Base-by-base conservation (phyloP, 1,284 basidiomycete species). In the Apiotrichum akiyoshidainum region DNA sequence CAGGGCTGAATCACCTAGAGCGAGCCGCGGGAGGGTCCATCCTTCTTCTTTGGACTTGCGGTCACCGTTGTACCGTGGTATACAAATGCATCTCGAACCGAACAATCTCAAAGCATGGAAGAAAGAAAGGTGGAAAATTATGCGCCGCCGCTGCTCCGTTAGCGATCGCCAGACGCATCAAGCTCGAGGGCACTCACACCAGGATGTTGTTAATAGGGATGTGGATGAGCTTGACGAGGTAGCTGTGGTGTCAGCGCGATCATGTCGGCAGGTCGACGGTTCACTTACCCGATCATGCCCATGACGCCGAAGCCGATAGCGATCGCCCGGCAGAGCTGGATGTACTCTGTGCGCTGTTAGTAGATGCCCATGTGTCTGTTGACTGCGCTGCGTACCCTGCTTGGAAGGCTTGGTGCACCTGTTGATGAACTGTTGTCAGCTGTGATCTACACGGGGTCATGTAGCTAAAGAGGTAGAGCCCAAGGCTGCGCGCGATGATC, bases 351-450 rank as follows among this genome's bases (percentile, higher is more conserved):
- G 16, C 11, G 58, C n/a, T 22, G 48, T 59, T 22, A 59, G 58
- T 41, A 26, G 16, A 35, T 8, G 21, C 16, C 26, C 1, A 12
- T 44, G 19, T 19, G 19, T 21, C 2, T 11, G n/a, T n/a, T 21
- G 42, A n/a, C 5, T 1, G n/a, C 42, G 21, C 44, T 39, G 76
- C 80, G 65, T 60, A 96, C 95, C 95, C 82, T 92, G 90, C 78
- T 90, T 86, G 55, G 91, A 91, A 55, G 95, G 95, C 82, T 99
- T 99, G 65, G 93, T 96, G 83, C 95, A 99, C 75, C 94, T 86
- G 73, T 88, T 90, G 69, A 99, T 81, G 82, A 99, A 98, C 93
- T 96, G 71, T 7, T 62, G 53, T 58, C 61, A 56, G 46, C 52
- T 7, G 26, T 3, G 26, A 4, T 31, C 26, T 31, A 3, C 4